phyloP scores from a whole-genome alignment of 257 asterid genomes.

The Przewalskia tangutica region DNA sequence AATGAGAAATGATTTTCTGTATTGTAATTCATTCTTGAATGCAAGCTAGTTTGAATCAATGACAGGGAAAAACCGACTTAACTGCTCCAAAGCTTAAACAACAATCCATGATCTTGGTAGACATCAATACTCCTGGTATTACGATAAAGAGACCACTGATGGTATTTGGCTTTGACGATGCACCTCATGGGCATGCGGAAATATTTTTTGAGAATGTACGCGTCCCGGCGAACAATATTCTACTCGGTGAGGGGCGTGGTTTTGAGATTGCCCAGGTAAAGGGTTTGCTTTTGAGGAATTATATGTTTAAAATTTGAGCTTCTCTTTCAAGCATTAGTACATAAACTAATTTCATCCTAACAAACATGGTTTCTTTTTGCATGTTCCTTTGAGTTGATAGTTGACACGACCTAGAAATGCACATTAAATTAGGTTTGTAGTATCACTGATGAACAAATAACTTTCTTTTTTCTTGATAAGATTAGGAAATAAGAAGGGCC shows the following conservation, averaged over 20 bases:
- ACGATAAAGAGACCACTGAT: slow-evolving; percentile 64
- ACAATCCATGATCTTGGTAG: slow-evolving; percentile 93
- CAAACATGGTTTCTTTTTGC: background rate
- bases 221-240: slow-evolving; percentile 59
- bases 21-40: background rate
- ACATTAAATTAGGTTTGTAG: background rate
- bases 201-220: slow-evolving; percentile 60
- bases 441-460: background rate
- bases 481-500: background rate
- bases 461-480: background rate
- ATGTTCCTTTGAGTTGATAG: background rate
- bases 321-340: background rate
- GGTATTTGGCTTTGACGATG: slow-evolving; percentile 94
- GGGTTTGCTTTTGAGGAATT: background rate
- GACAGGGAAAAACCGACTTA: slow-evolving; percentile 89
- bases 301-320: background rate
- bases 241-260: slow-evolving; percentile 96
- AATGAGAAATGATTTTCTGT: background rate
- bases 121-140: slow-evolving; percentile 69
- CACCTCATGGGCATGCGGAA: slow-evolving; percentile 99
- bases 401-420: background rate
- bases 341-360: background rate
- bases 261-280: slow-evolving; percentile 96
- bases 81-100: slow-evolving; percentile 70
- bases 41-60: slow-evolving; percentile 9